Evolutionary conservation across 352 stramenopile genomes (phyloP).

Genomic region (Globisporangium acanthophoron): DNA sequence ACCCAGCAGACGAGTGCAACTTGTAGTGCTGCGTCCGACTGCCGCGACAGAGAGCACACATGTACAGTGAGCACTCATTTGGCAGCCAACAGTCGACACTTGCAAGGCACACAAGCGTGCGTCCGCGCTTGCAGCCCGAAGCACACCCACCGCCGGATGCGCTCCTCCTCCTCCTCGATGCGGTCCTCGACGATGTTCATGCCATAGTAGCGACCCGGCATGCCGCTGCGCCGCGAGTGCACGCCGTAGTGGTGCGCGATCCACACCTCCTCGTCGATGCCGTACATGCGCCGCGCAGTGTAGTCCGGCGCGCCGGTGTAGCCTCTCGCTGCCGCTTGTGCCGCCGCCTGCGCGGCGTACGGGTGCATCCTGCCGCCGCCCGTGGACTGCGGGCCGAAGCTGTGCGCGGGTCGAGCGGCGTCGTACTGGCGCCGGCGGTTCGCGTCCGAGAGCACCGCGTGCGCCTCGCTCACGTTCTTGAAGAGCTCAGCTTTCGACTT

Average conservation of each 20-base stretch:
- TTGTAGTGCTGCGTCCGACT: constrained; percentile 73
- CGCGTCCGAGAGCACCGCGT: constrained; percentile 71
- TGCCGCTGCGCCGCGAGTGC: constrained; percentile 33
- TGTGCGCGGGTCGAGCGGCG: constrained; percentile 35
- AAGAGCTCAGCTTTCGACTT: constrained; percentile 82
- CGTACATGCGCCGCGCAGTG: constrained; percentile 32
- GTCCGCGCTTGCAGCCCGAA: no score
- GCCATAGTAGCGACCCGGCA: constrained; percentile 57
- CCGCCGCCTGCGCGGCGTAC: constrained; percentile 36
- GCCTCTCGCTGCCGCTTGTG: constrained; percentile 22
- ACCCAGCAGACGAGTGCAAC: constrained; percentile 50
- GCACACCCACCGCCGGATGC: constrained; percentile 38
- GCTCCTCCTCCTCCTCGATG: constrained; percentile 56
- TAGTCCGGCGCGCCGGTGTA: constrained; percentile 11
- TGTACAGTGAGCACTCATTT: no score
- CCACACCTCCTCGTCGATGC: constrained; percentile 82
- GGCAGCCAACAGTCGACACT: not conserved
- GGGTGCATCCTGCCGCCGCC: constrained; percentile 40
- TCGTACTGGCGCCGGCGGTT: constrained; percentile 59
- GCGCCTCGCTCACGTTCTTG: constrained; percentile 75
- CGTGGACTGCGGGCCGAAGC: constrained; percentile 37
- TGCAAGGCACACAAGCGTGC: no score
- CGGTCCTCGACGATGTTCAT: constrained; percentile 73
- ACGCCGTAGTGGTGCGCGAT: constrained; percentile 78
- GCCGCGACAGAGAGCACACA: not conserved